Conservation (phyloP, 148 eudicot species). For the Cornus kousa region DNA sequence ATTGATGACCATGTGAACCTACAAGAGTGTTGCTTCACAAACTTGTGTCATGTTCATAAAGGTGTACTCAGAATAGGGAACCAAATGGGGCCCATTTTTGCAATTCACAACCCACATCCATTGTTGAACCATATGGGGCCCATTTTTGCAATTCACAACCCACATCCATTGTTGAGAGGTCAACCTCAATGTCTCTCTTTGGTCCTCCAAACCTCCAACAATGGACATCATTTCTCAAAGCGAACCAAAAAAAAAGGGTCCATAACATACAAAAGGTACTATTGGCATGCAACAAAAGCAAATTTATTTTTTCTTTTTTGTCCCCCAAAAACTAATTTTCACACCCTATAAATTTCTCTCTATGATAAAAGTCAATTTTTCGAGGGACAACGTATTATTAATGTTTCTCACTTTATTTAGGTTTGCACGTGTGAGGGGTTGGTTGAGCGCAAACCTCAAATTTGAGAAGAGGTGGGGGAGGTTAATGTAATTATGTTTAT, state of each 20-base stretch:
- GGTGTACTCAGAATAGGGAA: slow-evolving; percentile 50
- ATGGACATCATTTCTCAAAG: slow-evolving; percentile 31
- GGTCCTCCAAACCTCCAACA: slow-evolving; percentile 26
- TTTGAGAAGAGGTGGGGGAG: too few relatives aligned
- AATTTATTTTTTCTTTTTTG: not conserved
- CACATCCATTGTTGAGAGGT: slow-evolving; percentile 50
- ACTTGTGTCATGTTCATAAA: slow-evolving; percentile 40
- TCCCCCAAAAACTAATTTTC: not conserved
- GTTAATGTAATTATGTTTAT: too few relatives aligned
- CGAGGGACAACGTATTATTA: not conserved
- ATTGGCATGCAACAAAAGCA: slow-evolving; percentile 24
- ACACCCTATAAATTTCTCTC: too few relatives aligned
- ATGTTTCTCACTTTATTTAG: slow-evolving; percentile 1
- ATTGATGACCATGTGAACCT: slow-evolving; percentile 30
- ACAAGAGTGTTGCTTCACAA: slow-evolving; percentile 42
- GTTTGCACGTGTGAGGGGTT: slow-evolving; percentile 32
- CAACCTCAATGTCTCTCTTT: slow-evolving; percentile 48
- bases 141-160: slow-evolving; percentile 5
- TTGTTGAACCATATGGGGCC: slow-evolving; percentile 29
- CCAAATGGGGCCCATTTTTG: slow-evolving; percentile 40
- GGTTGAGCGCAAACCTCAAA: too few relatives aligned
- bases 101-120: slow-evolving; percentile 20
- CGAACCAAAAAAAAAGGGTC: not conserved
- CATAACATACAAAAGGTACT: not conserved
- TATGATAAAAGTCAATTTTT: not conserved